Conservation (phyloP, 2,329 filamentous ascomycete species). For the Ascocoryne sarcoides region DNA sequence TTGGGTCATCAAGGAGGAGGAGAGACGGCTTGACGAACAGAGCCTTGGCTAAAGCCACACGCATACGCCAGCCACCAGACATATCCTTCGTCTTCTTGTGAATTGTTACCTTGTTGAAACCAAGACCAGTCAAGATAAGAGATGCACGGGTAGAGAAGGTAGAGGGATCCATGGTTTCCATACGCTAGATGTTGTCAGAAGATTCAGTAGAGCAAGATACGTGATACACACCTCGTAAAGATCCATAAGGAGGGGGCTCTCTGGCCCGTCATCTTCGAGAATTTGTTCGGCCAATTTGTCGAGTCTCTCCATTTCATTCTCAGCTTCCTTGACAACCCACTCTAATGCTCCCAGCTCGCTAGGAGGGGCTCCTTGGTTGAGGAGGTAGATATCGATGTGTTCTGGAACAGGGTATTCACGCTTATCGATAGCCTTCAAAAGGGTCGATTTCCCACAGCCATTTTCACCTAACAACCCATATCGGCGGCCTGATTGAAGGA, state of each 20-base stretch:
- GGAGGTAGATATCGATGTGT: slow-evolving; percentile 94
- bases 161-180: slow-evolving; percentile 97
- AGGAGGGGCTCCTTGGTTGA: slow-evolving; percentile 92
- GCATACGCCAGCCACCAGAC: slow-evolving; percentile 99
- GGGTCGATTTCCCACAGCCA: slow-evolving; percentile 97
- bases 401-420: slow-evolving; percentile 95
- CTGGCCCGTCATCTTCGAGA: slow-evolving; percentile 84
- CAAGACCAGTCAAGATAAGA: slow-evolving; percentile 94
- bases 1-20: slow-evolving; percentile 93
- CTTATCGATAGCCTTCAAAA: slow-evolving; percentile 87
- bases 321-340: slow-evolving; percentile 93
- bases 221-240: slow-evolving; percentile 73
- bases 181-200: slow-evolving; percentile 53
- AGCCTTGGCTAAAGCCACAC: slow-evolving; percentile 93
- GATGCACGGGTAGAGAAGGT: slow-evolving; percentile 95
- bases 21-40: slow-evolving; percentile 97
- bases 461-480: slow-evolving; percentile 97
- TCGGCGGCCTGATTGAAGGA: too few relatives aligned
- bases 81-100: slow-evolving; percentile 99
- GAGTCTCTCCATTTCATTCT: slow-evolving; percentile 83
- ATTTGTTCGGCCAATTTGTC: slow-evolving; percentile 85
- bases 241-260: slow-evolving; percentile 82
- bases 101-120: slow-evolving; percentile 97
- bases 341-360: slow-evolving; percentile 85
- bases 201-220: neutral